Evolutionary conservation across 2,329 filamentous ascomycete species (phyloP), one percentile per base, ranked within the genome.

Genomic region (Huntiella abstrusa): DNA sequence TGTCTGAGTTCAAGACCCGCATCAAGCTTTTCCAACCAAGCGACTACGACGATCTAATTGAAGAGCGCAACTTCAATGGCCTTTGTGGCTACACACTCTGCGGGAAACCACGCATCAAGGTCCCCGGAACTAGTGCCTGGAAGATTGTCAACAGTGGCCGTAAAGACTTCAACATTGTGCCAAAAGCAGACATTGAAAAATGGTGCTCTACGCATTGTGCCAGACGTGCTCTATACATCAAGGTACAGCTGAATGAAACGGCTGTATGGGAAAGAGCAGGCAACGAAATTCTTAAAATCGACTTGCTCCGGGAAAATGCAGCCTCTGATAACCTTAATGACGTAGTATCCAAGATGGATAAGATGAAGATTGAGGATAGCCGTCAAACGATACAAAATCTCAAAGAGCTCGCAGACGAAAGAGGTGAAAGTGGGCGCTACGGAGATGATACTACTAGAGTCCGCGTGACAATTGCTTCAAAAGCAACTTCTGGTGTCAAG

Each of bases 161-260:
- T 10, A 70, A 68, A 46, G 69, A 74, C 47, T 75, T 75, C 46
- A 70, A 69, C 52, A 80, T 94, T 41, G 76, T 92, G 19, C 71
- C 75, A 49, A 74, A 71, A 45, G 74, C 76, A 53, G 76, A 84
- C 56, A 61, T 87, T 12, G 83, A 91, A 62, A 81, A 78, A 61
- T 98, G 86, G 84, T 98, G 91, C 61, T 83, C 79, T 0, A 69
- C 79, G 46, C 69, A 69, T 35, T 98, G 91, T 62, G 83, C 83
- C 2, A 73, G 75, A 52, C 71, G 83, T 42, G 86, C 83, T 2
- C 67, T 93, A 53, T 94, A 86, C 60, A 70, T 96, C 54, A 83
- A 86, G 56, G 82, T 92, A 17, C 91, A 98, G 66, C 71, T 96
- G 35, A 80, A 73, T 53, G 82, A 91, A 57, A 79, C 81, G 51